Evolutionary conservation across 805 yeast species (phyloP).

Genomic region (Kazachstania psychrophila): DNA sequence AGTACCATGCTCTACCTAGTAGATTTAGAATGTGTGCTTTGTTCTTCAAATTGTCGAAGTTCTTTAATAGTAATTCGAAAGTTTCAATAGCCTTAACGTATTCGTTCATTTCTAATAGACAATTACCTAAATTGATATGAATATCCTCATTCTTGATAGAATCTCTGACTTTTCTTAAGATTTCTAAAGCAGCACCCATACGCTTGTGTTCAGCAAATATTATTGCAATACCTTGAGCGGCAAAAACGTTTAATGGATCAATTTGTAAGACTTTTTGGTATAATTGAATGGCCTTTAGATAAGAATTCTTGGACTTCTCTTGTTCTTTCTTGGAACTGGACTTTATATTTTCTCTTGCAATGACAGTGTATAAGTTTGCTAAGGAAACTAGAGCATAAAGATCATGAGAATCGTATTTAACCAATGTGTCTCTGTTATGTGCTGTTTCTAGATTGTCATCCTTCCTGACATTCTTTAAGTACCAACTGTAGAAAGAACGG

Average conservation of each 20-base stretch:
- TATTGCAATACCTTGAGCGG: conserved; percentile 96
- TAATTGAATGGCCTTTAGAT: conserved; percentile 83
- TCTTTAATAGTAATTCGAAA: conserved; percentile 69
- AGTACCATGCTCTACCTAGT: conserved; percentile 82
- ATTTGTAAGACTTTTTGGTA: conserved; percentile 79
- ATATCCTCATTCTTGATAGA: conserved; percentile 77
- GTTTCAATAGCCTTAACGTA: conserved; percentile 79
- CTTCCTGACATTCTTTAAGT: conserved; percentile 44
- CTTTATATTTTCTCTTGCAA: conserved; percentile 67
- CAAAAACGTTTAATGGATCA: conserved; percentile 82
- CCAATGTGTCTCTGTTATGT: conserved; percentile 79
- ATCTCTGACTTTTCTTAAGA: conserved; percentile 82
- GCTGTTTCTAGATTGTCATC: conserved; percentile 52
- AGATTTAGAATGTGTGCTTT: conserved; percentile 62
- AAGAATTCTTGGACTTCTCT: conserved; percentile 59
- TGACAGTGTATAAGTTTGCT: conserved; percentile 75
- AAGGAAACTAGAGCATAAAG: conserved; percentile 79
- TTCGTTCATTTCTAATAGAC: conserved; percentile 71
- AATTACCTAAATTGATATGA: conserved; percentile 81
- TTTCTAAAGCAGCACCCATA: conserved; percentile 67
- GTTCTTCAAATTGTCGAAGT: conserved; percentile 48
- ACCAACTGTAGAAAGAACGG: conserved; percentile 91
- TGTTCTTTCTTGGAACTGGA: conserved; percentile 31
- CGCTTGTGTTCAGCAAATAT: conserved; percentile 80
- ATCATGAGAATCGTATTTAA: conserved; percentile 78